phyloP scores from a whole-genome alignment of 2,329 filamentous ascomycete genomes.

The Fusarium begoniae region DNA sequence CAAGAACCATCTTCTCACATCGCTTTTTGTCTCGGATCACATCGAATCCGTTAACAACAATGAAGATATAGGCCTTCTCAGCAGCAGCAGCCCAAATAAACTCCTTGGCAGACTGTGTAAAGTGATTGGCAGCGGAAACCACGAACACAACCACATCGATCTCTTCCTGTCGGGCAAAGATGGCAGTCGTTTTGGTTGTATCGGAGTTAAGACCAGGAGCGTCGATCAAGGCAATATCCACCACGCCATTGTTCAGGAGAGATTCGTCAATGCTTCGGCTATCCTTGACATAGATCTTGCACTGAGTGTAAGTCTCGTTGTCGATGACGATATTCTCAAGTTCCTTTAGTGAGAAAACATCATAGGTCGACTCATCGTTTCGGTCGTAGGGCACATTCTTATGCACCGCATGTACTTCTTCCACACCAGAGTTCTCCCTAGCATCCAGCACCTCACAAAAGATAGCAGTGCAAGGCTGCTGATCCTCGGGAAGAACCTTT shows the following conservation, averaged over 20 bases:
- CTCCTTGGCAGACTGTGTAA: constrained; percentile 96
- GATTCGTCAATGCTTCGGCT: constrained; percentile 90
- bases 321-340: constrained; percentile 91
- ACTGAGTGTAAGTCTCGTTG: constrained; percentile 88
- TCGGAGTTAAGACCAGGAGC: constrained; percentile 95
- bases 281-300: constrained; percentile 97
- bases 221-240: constrained; percentile 97
- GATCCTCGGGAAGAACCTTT: constrained; percentile 94
- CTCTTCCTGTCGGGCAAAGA: constrained; percentile 97
- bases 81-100: constrained; percentile 96
- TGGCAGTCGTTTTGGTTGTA: constrained; percentile 94
- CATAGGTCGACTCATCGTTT: constrained; percentile 93
- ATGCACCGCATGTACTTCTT: constrained; percentile 96
- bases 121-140: constrained; percentile 96
- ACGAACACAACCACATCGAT: constrained; percentile 99
- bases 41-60: constrained; percentile 98
- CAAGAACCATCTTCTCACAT: constrained; percentile 91
- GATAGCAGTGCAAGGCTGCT: constrained; percentile 97
- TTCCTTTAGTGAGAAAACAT: constrained; percentile 80
- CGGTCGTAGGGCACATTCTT: constrained; percentile 82
- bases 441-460: constrained; percentile 97
- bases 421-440: constrained; percentile 86
- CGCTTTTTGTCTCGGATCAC: constrained; percentile 90
- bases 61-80: constrained; percentile 98
- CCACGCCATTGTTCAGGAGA: constrained; percentile 94